These are phyloP conservation scores for Podaxis sp. DNA, from an alignment of 768 basidiomycete genomes.

Conservation along the genomic window DNA sequence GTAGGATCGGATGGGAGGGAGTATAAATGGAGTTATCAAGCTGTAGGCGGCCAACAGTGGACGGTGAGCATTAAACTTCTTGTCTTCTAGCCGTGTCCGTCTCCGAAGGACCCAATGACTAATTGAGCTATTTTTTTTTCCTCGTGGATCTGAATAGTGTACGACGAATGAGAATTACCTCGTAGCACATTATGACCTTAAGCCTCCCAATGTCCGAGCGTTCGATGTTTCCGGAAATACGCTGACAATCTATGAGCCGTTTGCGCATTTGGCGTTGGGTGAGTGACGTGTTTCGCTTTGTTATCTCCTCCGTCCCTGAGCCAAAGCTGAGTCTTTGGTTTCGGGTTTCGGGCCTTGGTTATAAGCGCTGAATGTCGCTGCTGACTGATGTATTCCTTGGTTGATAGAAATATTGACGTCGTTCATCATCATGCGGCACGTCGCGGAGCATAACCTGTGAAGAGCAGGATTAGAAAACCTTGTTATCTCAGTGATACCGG, in stretches of 20 bases:
- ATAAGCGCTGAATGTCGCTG: not conserved
- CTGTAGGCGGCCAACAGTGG: constrained; percentile 66
- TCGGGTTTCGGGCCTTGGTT: not conserved
- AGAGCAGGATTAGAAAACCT: not conserved
- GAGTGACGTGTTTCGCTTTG: constrained; percentile 19
- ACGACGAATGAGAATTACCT: constrained; percentile 44
- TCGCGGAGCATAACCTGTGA: constrained; percentile 45
- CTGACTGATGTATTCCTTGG: constrained; percentile 5
- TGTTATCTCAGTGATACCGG: constrained; percentile 8
- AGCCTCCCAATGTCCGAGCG: constrained; percentile 49
- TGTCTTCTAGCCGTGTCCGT: not conserved
- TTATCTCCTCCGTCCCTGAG: not conserved
- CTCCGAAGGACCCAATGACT: not conserved
- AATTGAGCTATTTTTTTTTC: not conserved
- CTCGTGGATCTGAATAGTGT: constrained; percentile 39
- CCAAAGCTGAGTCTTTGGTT: constrained; percentile 1
- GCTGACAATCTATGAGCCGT: constrained; percentile 57
- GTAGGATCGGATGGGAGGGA: constrained; percentile 65
- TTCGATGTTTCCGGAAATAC: constrained; percentile 64
- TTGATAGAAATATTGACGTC: constrained; percentile 54
- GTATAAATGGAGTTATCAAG: constrained; percentile 64
- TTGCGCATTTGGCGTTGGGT: constrained; percentile 53
- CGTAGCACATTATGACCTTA: constrained; percentile 67
- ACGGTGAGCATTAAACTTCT: constrained; percentile 46
- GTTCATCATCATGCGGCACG: constrained; percentile 63